Conservation (phyloP, 371 early-diverging fungal species). For the Mucor mucedo region DNA sequence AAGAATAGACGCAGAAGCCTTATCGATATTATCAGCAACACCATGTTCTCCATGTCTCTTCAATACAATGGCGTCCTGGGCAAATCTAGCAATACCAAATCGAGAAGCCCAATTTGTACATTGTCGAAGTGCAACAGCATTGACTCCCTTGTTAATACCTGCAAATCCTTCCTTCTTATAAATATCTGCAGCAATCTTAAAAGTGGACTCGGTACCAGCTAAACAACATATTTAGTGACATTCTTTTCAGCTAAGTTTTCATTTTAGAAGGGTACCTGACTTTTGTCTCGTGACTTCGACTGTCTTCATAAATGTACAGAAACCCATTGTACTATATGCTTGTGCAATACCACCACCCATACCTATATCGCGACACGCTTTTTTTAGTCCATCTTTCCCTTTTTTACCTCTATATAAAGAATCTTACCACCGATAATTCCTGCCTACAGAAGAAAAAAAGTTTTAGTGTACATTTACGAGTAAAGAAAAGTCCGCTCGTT, state of each 20-base stretch:
- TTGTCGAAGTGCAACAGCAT: slow-evolving; percentile 92
- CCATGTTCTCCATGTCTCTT: slow-evolving; percentile 49
- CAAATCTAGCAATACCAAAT: slow-evolving; percentile 86
- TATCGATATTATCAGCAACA: slow-evolving; percentile 54
- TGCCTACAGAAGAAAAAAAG: slow-evolving; percentile 38
- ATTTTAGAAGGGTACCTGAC: slow-evolving; percentile 42
- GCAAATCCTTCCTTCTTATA: slow-evolving; percentile 89
- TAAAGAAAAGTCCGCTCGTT: slow-evolving; percentile 11
- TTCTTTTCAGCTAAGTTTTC: not conserved
- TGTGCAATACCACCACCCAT: slow-evolving; percentile 91
- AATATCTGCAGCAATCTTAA: slow-evolving; percentile 86
- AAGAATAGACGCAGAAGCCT: slow-evolving; percentile 78
- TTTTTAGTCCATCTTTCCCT: no score
- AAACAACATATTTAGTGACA: slow-evolving; percentile 11
- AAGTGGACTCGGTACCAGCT: slow-evolving; percentile 75
- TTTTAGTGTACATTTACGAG: not conserved
- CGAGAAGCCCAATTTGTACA: slow-evolving; percentile 97
- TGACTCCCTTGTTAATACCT: slow-evolving; percentile 95
- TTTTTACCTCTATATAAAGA: no score
- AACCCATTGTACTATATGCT: slow-evolving; percentile 97
- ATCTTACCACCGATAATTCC: slow-evolving; percentile 73
- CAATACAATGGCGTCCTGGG: slow-evolving; percentile 75
- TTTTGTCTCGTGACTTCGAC: slow-evolving; percentile 97
- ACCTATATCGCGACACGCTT: slow-evolving; percentile 33
- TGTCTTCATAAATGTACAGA: slow-evolving; percentile 99